These are phyloP conservation scores for Xylaria sp. DNA, from an alignment of 2,329 filamentous ascomycete species.

Conservation along the genomic window DNA sequence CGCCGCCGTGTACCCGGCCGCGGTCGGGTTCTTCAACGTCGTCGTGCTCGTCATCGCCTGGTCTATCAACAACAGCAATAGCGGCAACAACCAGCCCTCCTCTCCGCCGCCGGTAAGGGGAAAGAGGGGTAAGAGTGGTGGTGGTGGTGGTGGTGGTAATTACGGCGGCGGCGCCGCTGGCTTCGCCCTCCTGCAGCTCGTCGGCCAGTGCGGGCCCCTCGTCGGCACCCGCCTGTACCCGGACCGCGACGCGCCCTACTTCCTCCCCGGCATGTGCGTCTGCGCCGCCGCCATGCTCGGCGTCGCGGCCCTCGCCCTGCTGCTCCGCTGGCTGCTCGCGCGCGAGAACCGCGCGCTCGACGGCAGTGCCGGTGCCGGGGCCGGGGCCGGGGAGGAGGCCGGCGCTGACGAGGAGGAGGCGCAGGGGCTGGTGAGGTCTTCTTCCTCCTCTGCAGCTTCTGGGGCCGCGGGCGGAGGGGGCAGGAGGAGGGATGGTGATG, in stretches of 20 bases:
- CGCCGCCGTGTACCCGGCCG: constrained; percentile 75
- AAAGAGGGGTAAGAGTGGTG: too few relatives aligned
- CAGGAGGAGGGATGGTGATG: not conserved
- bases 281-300: constrained; percentile 65
- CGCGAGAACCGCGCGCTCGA: constrained; percentile 54
- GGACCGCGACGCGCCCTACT: constrained; percentile 61
- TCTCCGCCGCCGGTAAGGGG: too few relatives aligned
- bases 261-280: constrained; percentile 62
- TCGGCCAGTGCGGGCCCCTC: constrained; percentile 79
- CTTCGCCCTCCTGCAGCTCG: constrained; percentile 77
- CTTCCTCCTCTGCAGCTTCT: too few relatives aligned
- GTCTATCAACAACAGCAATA: constrained; percentile 84
- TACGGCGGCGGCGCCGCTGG: constrained; percentile 72
- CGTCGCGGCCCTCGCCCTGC: constrained; percentile 59
- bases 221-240: constrained; percentile 71
- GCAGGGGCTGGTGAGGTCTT: constrained; percentile 6
- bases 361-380: not conserved
- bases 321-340: constrained; percentile 56
- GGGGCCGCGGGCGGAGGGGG: too few relatives aligned
- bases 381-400: not conserved
- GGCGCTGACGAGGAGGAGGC: constrained; percentile 20
- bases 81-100: too few relatives aligned
- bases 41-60: constrained; percentile 85
- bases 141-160: too few relatives aligned
- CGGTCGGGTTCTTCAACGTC: constrained; percentile 79